Conservation (phyloP, 2,329 filamentous ascomycete species). For the Hymenotorrendiella dingleyae region DNA sequence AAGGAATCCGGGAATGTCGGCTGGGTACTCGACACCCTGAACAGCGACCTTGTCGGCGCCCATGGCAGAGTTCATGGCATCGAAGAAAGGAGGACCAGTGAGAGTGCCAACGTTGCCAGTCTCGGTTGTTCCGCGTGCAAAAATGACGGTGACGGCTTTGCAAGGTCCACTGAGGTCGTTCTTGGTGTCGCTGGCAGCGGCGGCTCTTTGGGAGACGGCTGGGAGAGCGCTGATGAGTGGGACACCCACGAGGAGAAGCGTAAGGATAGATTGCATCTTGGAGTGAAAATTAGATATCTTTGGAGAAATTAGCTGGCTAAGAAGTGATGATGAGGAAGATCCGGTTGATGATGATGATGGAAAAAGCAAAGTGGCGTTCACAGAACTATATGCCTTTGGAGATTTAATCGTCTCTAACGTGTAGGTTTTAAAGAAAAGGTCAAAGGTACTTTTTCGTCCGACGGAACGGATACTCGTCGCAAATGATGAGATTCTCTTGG, state of each 20-base stretch:
- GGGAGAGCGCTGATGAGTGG: constrained; percentile 1
- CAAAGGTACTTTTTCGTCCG: too few relatives aligned
- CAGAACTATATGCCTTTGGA: too few relatives aligned
- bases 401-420: too few relatives aligned
- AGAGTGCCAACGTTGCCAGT: constrained; percentile 44
- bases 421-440: too few relatives aligned
- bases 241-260: constrained; percentile 1
- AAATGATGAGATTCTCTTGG: too few relatives aligned
- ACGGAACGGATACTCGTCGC: too few relatives aligned
- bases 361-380: too few relatives aligned
- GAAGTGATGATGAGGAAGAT: too few relatives aligned
- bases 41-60: constrained; percentile 38
- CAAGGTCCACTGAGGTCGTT: constrained; percentile 31
- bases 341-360: too few relatives aligned
- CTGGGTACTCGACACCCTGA: constrained; percentile 16
- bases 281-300: too few relatives aligned
- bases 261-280: background rate
- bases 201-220: background rate
- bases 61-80: constrained; percentile 36
- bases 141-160: constrained; percentile 46
- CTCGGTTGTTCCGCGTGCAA: constrained; percentile 49
- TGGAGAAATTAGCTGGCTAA: too few relatives aligned
- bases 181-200: constrained; percentile 4
- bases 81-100: constrained; percentile 46
- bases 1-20: constrained; percentile 20